phyloP scores from a whole-genome alignment of 805 yeast species.

The Teunomyces tritomae region DNA sequence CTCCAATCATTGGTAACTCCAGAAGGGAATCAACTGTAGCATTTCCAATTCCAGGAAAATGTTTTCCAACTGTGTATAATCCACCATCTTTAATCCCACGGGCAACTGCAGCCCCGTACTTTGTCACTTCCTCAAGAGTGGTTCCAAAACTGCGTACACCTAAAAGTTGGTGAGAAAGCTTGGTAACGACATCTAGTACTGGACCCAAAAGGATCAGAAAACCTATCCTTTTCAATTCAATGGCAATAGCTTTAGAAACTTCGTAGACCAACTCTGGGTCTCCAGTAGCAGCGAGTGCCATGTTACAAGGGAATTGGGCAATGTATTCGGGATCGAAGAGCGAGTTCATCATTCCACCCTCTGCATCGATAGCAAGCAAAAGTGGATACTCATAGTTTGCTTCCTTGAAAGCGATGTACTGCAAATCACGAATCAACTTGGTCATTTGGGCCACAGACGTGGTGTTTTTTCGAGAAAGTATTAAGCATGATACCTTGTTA shows the following conservation, averaged over 20 bases:
- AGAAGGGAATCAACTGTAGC: constrained; percentile 56
- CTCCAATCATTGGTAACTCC: constrained; percentile 59
- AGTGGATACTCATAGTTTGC: constrained; percentile 52
- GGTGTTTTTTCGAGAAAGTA: constrained; percentile 52
- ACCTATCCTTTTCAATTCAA: constrained; percentile 54
- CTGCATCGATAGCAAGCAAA: constrained; percentile 59
- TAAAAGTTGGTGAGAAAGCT: constrained; percentile 52
- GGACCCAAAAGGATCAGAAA: constrained; percentile 58
- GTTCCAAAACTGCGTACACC: constrained; percentile 64
- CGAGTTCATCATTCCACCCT: constrained; percentile 62
- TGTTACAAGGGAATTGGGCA: constrained; percentile 63
- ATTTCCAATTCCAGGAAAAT: constrained; percentile 66
- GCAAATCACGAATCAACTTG: constrained; percentile 50
- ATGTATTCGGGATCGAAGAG: constrained; percentile 50
- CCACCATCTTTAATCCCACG: constrained; percentile 55
- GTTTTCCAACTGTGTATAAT: constrained; percentile 55
- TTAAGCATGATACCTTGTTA: constrained; percentile 51
- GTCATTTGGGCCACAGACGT: constrained; percentile 48
- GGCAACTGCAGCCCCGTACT: constrained; percentile 51
- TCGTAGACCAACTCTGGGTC: constrained; percentile 48
- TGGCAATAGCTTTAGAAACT: constrained; percentile 52
- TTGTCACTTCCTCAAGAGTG: constrained; percentile 56
- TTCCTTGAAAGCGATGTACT: constrained; percentile 47
- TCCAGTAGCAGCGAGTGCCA: constrained; percentile 60
- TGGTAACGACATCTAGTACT: constrained; percentile 58